Conservation (phyloP, 352 stramenopile species). For the Pythium coloratum region DNA sequence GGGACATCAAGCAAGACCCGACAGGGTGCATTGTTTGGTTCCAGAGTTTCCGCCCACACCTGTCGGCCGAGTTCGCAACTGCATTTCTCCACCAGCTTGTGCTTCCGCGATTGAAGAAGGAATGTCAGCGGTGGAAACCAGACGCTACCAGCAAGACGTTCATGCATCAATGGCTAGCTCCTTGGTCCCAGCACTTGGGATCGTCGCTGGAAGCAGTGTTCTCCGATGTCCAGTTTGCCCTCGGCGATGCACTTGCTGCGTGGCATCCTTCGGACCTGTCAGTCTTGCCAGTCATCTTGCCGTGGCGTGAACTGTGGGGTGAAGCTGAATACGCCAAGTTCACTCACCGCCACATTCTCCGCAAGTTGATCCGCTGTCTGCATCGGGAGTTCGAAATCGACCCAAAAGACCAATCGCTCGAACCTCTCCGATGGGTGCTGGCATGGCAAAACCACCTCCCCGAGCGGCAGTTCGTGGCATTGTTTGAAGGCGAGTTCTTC, state of each 20-base stretch:
- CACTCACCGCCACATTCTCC: conserved; percentile 74
- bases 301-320: conserved; percentile 74
- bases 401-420: conserved; percentile 68
- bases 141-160: conserved; percentile 36
- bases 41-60: conserved; percentile 45
- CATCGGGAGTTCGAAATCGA: conserved; percentile 84
- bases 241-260: conserved; percentile 64
- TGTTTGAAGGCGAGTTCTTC: conserved; percentile 92
- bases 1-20: conserved; percentile 44
- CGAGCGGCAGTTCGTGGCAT: conserved; percentile 68
- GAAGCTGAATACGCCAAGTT: conserved; percentile 85
- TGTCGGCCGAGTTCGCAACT: conserved; percentile 49
- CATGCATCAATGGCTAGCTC: conserved; percentile 82
- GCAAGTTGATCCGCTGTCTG: conserved; percentile 73
- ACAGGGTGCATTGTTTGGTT: conserved; percentile 45
- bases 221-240: conserved; percentile 62
- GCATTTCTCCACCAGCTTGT: conserved; percentile 67
- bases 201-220: conserved; percentile 55
- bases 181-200: conserved; percentile 55
- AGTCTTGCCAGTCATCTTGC: conserved; percentile 54
- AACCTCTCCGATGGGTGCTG: conserved; percentile 68
- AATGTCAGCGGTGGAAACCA: conserved; percentile 64
- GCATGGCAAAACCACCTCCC: conserved; percentile 72
- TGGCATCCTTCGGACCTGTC: conserved; percentile 84
- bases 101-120: conserved; percentile 67